Base-by-base conservation (phyloP, 116 monocot genomes). In the Iris pallida region DNA sequence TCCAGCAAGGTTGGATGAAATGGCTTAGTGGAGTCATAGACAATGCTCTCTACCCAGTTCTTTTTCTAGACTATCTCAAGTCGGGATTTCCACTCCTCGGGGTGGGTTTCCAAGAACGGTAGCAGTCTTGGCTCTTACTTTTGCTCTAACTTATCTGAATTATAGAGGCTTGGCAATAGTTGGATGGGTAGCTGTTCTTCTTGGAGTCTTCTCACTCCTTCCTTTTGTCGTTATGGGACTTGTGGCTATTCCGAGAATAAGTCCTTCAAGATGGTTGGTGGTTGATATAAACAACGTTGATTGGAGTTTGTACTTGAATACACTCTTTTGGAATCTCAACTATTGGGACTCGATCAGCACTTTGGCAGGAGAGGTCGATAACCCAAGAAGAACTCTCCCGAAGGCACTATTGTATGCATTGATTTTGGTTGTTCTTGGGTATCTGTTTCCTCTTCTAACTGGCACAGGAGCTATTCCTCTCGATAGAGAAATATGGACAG, bases 1-100 rank as follows among this genome's bases (percentile, higher is more conserved):
- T 93, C 68, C 92, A 86, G 73, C 89, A 83, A 65, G 92, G 92
- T 16, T 93, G 92, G 89, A 81, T 86, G 79, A 93, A 93, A 75
- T 86, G 88, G 88, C 74, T 88, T n/a, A 88, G 88, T 54, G 88
- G 88, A 55, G 88, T 88, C 10, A 88, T 88, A 15, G 88, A 88
- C 71, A 88, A 88, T 72, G 88, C 88, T 47, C 73, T 88, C 3
- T 88, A 88, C 54, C 92, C 92, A 3, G 88, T 92, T 55, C 71
- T 89, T 16, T 84, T 93, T 59, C 70, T 93, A 41, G 92, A 93
- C 68, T 93, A 93, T 73, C 72, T 93, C 40, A 81, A 89, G 63
- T 81, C 86, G 4, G 79, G 48, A 45, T 57, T 89, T 54, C 92
- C 86, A 4, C 71, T 68, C 10, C 42, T 93, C 52, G 82, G 63